These are phyloP conservation scores for Colletotrichum simmondsii DNA, from an alignment of 2,329 filamentous ascomycete genomes.

Conservation along the genomic window DNA sequence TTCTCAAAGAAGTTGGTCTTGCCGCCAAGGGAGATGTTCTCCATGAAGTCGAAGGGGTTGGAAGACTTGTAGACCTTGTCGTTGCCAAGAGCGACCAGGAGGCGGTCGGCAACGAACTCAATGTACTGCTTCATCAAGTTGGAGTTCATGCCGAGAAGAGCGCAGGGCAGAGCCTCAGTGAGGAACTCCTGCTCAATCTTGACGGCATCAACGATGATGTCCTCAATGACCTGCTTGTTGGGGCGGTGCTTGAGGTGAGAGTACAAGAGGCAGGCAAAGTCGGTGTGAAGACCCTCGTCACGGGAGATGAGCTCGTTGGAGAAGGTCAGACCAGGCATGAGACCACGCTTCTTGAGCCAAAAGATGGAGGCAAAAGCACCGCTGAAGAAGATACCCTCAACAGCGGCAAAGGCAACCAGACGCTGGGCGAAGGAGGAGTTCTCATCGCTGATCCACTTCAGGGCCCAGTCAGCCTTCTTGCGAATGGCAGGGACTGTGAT, in stretches of 20 bases:
- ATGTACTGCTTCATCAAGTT: constrained; percentile 99
- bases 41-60: constrained; percentile 99
- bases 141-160: constrained; percentile 96
- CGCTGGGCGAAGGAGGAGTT: constrained; percentile 95
- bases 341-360: constrained; percentile 99
- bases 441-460: constrained; percentile 93
- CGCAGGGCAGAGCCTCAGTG: constrained; percentile 92
- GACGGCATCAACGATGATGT: constrained; percentile 95
- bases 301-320: constrained; percentile 99
- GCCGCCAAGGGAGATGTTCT: constrained; percentile 97
- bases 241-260: constrained; percentile 96
- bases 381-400: constrained; percentile 99
- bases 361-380: constrained; percentile 99
- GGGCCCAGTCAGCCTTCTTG: constrained; percentile 98
- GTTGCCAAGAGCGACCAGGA: constrained; percentile 93
- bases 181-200: constrained; percentile 97
- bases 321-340: constrained; percentile 98
- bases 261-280: constrained; percentile 97
- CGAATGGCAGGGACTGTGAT: constrained; percentile 89
- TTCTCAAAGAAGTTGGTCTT: constrained; percentile 99
- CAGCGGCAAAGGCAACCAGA: constrained; percentile 94
- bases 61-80: constrained; percentile 90
- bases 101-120: constrained; percentile 97
- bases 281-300: constrained; percentile 98
- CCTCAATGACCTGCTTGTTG: constrained; percentile 80